Conservation (phyloP, 1,284 basidiomycete species). For the Ustilago sp. region DNA sequence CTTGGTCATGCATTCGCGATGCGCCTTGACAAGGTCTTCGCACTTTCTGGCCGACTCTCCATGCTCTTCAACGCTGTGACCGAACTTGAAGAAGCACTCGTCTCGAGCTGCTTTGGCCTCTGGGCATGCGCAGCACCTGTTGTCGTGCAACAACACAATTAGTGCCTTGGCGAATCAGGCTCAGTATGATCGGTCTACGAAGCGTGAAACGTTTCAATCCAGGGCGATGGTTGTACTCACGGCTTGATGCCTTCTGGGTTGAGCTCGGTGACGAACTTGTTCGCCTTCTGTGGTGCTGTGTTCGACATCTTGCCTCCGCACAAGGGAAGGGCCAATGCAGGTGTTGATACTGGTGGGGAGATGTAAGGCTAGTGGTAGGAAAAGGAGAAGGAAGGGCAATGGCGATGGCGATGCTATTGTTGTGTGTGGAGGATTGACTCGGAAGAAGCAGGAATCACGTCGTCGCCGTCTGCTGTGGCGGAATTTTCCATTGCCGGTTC, state of each 20-base stretch:
- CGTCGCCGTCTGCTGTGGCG: conserved; percentile 31
- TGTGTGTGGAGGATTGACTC: conserved; percentile 6
- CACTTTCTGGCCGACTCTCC: conserved; percentile 81
- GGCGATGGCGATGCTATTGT: background rate
- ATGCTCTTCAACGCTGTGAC: conserved; percentile 74
- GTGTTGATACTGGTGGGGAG: background rate
- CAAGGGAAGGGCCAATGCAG: background rate
- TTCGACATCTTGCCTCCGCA: conserved; percentile 24
- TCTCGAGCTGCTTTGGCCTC: conserved; percentile 90
- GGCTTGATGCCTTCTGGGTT: conserved; percentile 92
- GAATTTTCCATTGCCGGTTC: conserved; percentile 1
- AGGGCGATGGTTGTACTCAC: conserved; percentile 74
- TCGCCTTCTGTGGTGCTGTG: conserved; percentile 40
- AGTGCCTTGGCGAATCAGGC: background rate
- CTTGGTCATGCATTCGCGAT: conserved; percentile 88
- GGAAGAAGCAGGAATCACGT: conserved; percentile 33
- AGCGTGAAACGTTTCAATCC: background rate
- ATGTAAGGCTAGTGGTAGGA: background rate
- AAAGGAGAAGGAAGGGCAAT: background rate
- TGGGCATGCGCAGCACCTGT: conserved; percentile 89
- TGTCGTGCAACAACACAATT: background rate
- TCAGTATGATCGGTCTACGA: conserved; percentile 2
- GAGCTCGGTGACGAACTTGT: conserved; percentile 70
- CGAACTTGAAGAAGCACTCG: conserved; percentile 85
- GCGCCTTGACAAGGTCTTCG: conserved; percentile 80